A percentile compares a stretch with the other conserved stretches of the same genome.
Conservation (phyloP, 192 early-diverging fungal species). For the Linnemannia elongata region DNA sequence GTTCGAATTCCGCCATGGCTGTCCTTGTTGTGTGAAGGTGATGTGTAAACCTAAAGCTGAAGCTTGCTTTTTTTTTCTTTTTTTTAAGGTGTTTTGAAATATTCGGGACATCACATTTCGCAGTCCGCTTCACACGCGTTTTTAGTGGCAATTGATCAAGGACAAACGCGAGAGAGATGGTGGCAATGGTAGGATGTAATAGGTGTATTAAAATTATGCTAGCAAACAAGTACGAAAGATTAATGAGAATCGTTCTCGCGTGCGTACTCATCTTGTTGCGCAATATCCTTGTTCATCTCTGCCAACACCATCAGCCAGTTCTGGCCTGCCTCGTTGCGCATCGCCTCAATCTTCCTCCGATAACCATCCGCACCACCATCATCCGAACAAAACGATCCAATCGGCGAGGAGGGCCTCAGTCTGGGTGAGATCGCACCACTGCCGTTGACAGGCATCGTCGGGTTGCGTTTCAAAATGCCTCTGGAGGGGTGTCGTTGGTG, state of each 20-base stretch:
- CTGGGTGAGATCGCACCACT: conserved; percentile 33
- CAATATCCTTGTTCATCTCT: conserved; percentile 60
- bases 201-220: not conserved
- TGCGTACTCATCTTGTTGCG: not conserved
- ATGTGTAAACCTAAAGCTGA: not conserved
- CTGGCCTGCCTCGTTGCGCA: conserved; percentile 67
- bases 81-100: not conserved
- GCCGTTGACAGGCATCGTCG: not conserved
- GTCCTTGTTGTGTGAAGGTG: not conserved
- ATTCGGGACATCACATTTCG: not conserved
- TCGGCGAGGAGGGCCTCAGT: conserved; percentile 32
- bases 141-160: not conserved
- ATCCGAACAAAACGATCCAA: conserved; percentile 36
- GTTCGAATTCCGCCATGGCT: conserved; percentile 56
- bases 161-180: not conserved
- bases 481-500: conserved; percentile 33
- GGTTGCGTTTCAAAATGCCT: conserved; percentile 15
- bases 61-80: not conserved
- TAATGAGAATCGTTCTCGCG: not conserved
- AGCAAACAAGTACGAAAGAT: not conserved
- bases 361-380: conserved; percentile 56
- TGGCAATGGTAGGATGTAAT: not conserved
- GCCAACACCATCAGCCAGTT: conserved; percentile 68
- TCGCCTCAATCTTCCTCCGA: conserved; percentile 63
- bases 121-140: not conserved